Evolutionary conservation across 371 early-diverging fungal species (phyloP).

Genomic region (Conidiobolus incongruus): DNA sequence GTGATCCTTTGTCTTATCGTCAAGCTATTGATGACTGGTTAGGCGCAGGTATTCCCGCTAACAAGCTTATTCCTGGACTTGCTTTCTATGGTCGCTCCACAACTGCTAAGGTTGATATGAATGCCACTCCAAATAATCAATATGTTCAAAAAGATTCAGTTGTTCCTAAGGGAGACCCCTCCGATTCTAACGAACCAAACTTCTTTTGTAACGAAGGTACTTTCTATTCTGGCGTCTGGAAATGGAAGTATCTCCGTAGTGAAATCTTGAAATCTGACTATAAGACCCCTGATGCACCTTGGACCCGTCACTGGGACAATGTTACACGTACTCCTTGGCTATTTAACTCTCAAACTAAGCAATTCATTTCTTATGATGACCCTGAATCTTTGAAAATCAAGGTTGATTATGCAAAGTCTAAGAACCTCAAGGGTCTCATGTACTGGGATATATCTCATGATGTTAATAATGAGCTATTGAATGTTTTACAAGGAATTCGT

Average conservation of each 20-base stretch:
- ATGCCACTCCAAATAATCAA: conserved; percentile 7
- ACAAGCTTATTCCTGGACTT: conserved; percentile 29
- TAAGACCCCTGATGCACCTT: conserved; percentile 17
- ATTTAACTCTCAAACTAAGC: conserved; percentile 22
- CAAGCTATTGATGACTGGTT: conserved; percentile 19
- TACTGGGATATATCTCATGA: conserved; percentile 23
- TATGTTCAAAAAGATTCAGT: conserved; percentile 2
- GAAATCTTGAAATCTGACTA: conserved; percentile 17
- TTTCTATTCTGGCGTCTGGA: conserved; percentile 35
- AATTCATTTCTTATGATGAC: conserved; percentile 40
- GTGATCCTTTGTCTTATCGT: too few species aligned
- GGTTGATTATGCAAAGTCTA: conserved; percentile 21
- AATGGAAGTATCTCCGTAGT: conserved; percentile 34
- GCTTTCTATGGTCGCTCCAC: conserved; percentile 31
- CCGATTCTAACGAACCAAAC: conserved; percentile 13
- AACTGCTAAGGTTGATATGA: conserved; percentile 8
- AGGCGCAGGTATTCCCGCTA: conserved; percentile 27
- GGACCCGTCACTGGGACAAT: conserved; percentile 32
- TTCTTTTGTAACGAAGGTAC: conserved; percentile 22
- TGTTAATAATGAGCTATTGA: conserved; percentile 23
- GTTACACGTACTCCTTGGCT: conserved; percentile 42
- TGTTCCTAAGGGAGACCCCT: conserved; percentile 17
- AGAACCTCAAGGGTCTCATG: too few species aligned
- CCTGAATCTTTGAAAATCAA: conserved; percentile 26
- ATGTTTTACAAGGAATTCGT: conserved; percentile 10